Evolutionary conservation across 2,329 filamentous ascomycete species (phyloP).

Genomic region (Pestalotiopsis sp.): DNA sequence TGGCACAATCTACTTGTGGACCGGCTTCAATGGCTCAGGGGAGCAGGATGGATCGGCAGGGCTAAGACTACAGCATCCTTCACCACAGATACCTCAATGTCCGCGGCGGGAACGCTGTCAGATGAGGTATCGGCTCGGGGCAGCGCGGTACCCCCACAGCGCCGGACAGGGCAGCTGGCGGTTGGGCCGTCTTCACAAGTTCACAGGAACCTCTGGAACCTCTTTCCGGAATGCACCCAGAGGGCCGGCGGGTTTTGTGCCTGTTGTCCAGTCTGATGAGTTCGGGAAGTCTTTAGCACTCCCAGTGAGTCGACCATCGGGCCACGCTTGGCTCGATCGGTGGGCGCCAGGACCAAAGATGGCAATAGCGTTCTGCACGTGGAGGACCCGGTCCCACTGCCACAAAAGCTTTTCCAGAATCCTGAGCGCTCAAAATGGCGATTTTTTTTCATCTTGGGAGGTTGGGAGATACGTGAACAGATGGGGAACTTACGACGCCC

Average conservation of each 20-base stretch:
- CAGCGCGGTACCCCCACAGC: background rate
- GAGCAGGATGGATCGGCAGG: conserved; percentile 7
- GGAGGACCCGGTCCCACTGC: background rate
- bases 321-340: conserved; percentile 2
- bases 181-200: background rate
- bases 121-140: background rate
- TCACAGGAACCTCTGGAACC: background rate
- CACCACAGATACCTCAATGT: background rate
- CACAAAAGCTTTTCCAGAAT: background rate
- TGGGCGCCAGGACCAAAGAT: background rate
- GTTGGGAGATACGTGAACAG: background rate
- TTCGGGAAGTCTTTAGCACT: background rate
- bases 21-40: conserved; percentile 3
- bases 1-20: background rate
- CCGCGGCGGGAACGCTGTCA: background rate
- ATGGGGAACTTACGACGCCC: background rate
- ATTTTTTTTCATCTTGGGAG: background rate
- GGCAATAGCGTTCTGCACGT: conserved; percentile 1
- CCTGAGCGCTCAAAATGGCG: background rate
- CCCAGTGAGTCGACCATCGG: background rate
- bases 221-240: background rate
- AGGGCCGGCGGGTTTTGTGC: background rate
- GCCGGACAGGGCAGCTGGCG: background rate
- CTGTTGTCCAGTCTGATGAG: background rate
- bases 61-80: background rate